Conservation (phyloP, 2,329 filamentous ascomycete genomes). For the Aurifilum marmelostoma region DNA sequence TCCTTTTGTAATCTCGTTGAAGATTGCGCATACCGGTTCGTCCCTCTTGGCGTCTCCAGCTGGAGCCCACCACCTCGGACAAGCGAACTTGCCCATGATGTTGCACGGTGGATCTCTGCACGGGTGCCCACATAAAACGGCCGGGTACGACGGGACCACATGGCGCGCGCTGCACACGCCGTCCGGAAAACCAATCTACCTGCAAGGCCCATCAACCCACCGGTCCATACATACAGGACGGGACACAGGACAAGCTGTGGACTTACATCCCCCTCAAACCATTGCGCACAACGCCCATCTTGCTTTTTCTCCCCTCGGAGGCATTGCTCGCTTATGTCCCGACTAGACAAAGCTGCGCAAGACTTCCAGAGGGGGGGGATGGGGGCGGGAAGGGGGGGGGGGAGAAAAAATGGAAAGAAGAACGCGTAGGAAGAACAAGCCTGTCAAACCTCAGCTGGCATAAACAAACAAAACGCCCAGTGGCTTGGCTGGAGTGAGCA, state of each 20-base stretch:
- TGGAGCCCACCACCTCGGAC: conserved; percentile 15
- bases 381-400: no score
- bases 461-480: background rate
- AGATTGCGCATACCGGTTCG: conserved; percentile 23
- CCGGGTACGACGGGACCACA: conserved; percentile 19
- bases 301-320: background rate
- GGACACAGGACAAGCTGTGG: conserved; percentile 3
- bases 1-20: conserved; percentile 29
- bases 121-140: conserved; percentile 21
- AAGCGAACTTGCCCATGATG: conserved; percentile 25
- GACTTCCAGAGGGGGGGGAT: no score
- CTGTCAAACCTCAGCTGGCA: background rate
- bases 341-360: background rate
- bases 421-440: background rate
- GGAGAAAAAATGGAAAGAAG: background rate
- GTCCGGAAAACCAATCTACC: conserved; percentile 9
- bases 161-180: conserved; percentile 14
- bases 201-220: background rate
- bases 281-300: background rate
- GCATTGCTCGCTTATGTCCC: background rate
- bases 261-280: background rate
- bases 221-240: background rate
- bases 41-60: conserved; percentile 16
- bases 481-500: background rate
- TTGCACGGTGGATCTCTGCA: conserved; percentile 22